phyloP scores from a whole-genome alignment of 1,284 basidiomycete species.

The Malassezia slooffiae region DNA sequence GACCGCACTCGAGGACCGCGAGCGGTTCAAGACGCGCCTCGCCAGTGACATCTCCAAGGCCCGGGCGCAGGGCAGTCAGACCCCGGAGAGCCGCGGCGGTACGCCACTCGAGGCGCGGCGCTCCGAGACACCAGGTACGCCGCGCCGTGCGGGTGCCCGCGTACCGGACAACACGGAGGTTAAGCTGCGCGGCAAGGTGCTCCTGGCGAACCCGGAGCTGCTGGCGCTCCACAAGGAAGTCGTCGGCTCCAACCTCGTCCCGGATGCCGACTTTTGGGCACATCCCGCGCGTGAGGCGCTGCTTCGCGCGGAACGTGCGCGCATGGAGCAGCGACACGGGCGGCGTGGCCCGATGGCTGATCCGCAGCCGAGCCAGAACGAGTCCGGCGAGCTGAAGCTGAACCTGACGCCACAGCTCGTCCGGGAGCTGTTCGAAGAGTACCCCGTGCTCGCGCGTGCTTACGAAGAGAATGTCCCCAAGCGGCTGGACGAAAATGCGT shows the following conservation, averaged over 20 bases:
- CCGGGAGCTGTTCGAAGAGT: constrained; percentile 93
- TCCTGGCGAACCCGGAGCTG: constrained; percentile 31
- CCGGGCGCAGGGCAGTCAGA: constrained; percentile 11
- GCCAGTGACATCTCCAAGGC: constrained; percentile 23
- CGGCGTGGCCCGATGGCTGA: constrained; percentile 41
- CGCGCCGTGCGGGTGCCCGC: constrained; percentile 3
- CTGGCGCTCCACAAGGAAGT: constrained; percentile 38
- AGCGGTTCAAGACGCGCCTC: constrained; percentile 29
- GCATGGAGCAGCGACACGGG: constrained; percentile 31
- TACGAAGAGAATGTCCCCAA: constrained; percentile 84
- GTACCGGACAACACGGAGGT: constrained; percentile 22
- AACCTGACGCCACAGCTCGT: constrained; percentile 84
- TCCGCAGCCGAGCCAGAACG: constrained; percentile 34
- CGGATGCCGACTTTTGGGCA: constrained; percentile 43
- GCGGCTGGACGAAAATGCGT: constrained; percentile 76
- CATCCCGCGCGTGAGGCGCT: constrained; percentile 38
- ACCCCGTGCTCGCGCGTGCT: constrained; percentile 81
- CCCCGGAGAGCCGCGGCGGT: constrained; percentile 2
- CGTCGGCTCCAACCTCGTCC: constrained; percentile 27
- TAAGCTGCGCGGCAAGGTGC: constrained; percentile 32
- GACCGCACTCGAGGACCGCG: constrained; percentile 22
- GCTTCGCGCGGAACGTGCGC: constrained; percentile 31
- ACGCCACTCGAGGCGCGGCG: constrained; percentile 12
- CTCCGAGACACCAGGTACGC: neutral
- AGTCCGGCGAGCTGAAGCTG: constrained; percentile 58